Conservation (phyloP, 1,284 basidiomycete genomes). For the Phellopilus nigrolimitatus region DNA sequence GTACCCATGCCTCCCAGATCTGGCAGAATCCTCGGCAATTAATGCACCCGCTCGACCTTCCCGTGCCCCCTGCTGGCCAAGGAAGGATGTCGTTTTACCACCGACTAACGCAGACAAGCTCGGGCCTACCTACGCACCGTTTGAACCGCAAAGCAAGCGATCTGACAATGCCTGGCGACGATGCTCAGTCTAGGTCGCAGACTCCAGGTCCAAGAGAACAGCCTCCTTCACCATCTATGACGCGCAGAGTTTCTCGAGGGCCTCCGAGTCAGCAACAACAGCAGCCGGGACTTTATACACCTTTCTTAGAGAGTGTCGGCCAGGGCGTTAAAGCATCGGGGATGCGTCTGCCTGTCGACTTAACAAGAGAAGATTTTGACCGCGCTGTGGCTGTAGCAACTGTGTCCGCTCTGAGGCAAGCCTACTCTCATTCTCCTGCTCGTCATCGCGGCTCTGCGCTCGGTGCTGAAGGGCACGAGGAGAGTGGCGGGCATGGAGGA, state of each 20-base stretch:
- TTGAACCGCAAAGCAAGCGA: constrained; percentile 19
- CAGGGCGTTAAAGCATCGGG: constrained; percentile 64
- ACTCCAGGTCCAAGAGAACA: constrained; percentile 37
- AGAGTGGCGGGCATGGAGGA: constrained; percentile 62
- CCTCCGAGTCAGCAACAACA: constrained; percentile 29
- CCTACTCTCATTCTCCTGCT: constrained; percentile 43
- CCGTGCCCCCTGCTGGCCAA: constrained; percentile 35
- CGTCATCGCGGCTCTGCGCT: constrained; percentile 34
- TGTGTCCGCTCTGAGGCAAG: constrained; percentile 74
- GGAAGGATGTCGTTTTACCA: constrained; percentile 75
- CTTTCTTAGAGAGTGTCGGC: constrained; percentile 75
- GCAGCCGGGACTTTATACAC: constrained; percentile 49
- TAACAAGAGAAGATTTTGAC: constrained; percentile 86
- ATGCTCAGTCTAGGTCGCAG: constrained; percentile 32
- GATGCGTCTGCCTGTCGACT: constrained; percentile 55
- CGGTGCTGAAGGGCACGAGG: constrained; percentile 35
- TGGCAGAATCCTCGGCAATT: constrained; percentile 97
- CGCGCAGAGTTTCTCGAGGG: constrained; percentile 56
- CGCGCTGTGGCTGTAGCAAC: constrained; percentile 88
- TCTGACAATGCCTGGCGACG: constrained; percentile 16
- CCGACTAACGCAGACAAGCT: constrained; percentile 43
- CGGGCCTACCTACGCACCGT: constrained; percentile 17
- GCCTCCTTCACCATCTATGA: constrained; percentile 37
- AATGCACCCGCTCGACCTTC: constrained; percentile 63
- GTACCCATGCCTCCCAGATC: constrained; percentile 97